These are phyloP conservation scores for Olyra latifolia DNA, from an alignment of 176 grass and related monocot species.

Conservation along the genomic window DNA sequence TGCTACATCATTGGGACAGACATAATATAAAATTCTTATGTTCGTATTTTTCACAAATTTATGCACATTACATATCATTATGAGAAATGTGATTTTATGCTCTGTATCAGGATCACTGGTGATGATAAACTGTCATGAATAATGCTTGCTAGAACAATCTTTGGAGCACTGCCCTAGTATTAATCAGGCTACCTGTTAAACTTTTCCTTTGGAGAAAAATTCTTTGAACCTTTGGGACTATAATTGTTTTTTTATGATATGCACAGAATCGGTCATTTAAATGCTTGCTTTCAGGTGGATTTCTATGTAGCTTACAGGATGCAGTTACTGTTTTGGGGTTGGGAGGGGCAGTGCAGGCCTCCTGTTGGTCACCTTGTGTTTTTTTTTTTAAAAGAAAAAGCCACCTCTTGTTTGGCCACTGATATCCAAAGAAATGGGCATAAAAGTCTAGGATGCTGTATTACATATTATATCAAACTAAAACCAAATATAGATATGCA, in stretches of 20 bases:
- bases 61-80: conserved; percentile 8
- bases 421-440: not conserved
- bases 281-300: not conserved
- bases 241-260: not conserved
- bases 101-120: conserved; percentile 1
- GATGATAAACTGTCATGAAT: conserved; percentile 12
- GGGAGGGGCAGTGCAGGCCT: not conserved
- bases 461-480: not conserved
- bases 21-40: not conserved
- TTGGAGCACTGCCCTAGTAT: not conserved
- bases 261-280: not conserved
- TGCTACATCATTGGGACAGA: not conserved
- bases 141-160: conserved; percentile 7
- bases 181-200: not conserved
- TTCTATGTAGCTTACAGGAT: not conserved
- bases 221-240: not conserved
- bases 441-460: not conserved
- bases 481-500: conserved; percentile 2
- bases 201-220: not conserved
- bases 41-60: not conserved
- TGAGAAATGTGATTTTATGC: not conserved
- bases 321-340: not conserved
- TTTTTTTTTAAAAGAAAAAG: too few relatives aligned
- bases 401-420: not conserved
- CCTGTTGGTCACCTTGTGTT: not conserved